Evolutionary conservation across 371 early-diverging fungal genomes (phyloP).

Genomic region (Saksenaea oblongispora): DNA sequence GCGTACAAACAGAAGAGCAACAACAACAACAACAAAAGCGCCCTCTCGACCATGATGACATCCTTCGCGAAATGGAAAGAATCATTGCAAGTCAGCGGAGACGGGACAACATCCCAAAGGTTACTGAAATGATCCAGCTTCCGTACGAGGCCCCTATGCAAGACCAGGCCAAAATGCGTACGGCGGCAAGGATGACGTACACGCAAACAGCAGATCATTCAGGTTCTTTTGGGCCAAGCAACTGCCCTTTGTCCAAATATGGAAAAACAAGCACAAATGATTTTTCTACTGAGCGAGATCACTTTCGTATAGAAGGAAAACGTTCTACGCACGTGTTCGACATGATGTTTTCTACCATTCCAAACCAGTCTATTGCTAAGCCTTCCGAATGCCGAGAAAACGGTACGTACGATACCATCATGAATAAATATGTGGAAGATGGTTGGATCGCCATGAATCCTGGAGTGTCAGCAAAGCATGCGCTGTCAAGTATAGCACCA

Average conservation of each 20-base stretch:
- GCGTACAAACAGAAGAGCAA: background rate
- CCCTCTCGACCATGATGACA: conserved; percentile 20
- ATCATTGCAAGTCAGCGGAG: background rate
- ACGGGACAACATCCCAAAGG: background rate
- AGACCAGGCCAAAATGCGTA: background rate
- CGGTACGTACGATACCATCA: background rate
- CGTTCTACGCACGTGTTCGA: background rate
- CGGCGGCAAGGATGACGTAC: background rate
- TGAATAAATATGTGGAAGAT: background rate
- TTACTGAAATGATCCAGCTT: background rate
- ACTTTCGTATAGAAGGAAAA: background rate
- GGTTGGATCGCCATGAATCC: background rate
- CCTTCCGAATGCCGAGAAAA: background rate
- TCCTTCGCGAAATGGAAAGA: conserved; percentile 42
- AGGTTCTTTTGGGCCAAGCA: no score
- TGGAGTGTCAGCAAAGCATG: no score
- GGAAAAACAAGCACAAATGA: no score
- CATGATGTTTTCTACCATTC: background rate
- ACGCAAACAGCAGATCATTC: no score
- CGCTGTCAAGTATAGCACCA: no score
- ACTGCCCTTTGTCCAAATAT: no score
- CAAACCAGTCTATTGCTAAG: background rate
- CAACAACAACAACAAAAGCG: background rate
- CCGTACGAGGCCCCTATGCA: background rate
- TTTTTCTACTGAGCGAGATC: background rate